phyloP scores from a whole-genome alignment of 2,329 filamentous ascomycete genomes.

The Chaetomium olivaceum region DNA sequence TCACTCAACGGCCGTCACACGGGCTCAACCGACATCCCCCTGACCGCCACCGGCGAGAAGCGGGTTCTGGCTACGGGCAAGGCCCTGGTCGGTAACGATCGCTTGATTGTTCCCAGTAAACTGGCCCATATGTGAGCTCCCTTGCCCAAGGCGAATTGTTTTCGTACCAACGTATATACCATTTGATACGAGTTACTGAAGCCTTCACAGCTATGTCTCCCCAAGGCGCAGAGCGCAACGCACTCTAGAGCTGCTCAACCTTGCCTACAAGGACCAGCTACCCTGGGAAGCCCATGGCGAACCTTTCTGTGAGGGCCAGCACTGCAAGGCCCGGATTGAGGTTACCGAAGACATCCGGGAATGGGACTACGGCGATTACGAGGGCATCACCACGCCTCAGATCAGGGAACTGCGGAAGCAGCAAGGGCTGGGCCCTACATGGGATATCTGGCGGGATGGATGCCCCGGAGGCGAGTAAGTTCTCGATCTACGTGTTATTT shows the following conservation, averaged over 20 bases:
- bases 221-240: slow-evolving; percentile 80
- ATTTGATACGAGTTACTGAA: not conserved
- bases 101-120: slow-evolving; percentile 80
- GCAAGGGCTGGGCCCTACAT: slow-evolving; percentile 59
- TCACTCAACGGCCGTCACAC: slow-evolving; percentile 85
- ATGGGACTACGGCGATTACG: slow-evolving; percentile 88
- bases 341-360: slow-evolving; percentile 74
- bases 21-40: slow-evolving; percentile 78
- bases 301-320: slow-evolving; percentile 41
- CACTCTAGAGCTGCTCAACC: slow-evolving; percentile 84
- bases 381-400: slow-evolving; percentile 72
- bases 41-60: slow-evolving; percentile 80
- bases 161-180: too few relatives aligned
- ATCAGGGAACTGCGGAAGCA: slow-evolving; percentile 61
- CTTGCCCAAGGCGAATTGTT: not conserved
- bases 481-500: not conserved
- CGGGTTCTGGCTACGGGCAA: slow-evolving; percentile 74
- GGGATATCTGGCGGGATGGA: slow-evolving; percentile 90
- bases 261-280: slow-evolving; percentile 67
- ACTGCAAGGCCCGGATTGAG: slow-evolving; percentile 62
- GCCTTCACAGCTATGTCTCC: slow-evolving; percentile 68
- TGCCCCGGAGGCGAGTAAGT: slow-evolving; percentile 81
- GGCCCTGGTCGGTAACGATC: slow-evolving; percentile 79
- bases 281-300: slow-evolving; percentile 65
- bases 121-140: slow-evolving; percentile 74